A percentile compares a stretch with the other conserved stretches of the same genome.
phyloP scores from a whole-genome alignment of 305 asterid genomes.

The Fraxinus dipetala region DNA sequence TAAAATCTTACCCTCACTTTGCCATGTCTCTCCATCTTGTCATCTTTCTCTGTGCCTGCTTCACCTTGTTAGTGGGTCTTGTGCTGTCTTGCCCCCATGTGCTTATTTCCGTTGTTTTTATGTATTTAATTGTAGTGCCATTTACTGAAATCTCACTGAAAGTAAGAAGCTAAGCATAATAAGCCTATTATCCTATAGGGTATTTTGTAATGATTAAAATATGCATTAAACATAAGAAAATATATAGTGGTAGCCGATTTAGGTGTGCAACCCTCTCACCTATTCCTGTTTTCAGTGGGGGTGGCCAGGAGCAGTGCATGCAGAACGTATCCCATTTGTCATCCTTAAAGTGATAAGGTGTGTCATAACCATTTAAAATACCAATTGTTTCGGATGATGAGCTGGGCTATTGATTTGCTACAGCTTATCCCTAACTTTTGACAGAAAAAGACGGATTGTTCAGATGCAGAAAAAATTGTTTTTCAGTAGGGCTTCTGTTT shows the following conservation, averaged over 20 bases:
- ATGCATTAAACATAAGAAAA: background rate
- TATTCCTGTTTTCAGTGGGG: background rate
- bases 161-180: background rate
- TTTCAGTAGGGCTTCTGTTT: background rate
- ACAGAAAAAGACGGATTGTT: background rate
- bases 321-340: background rate
- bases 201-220: background rate
- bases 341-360: background rate
- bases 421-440: background rate
- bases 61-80: background rate
- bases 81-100: background rate
- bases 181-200: background rate
- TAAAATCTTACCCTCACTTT: background rate
- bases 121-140: background rate
- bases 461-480: background rate
- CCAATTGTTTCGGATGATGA: background rate
- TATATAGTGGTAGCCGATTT: background rate
- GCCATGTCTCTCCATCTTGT: background rate
- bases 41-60: background rate
- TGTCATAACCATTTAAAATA: background rate
- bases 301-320: background rate
- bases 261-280: background rate
- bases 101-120: background rate
- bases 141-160: background rate
- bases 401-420: background rate